Percentiles rank a stretch among this genome's conserved stretches.
Evolutionary conservation across 2,329 filamentous ascomycete genomes (phyloP).

Genomic region (Teratosphaeria nubilosa): DNA sequence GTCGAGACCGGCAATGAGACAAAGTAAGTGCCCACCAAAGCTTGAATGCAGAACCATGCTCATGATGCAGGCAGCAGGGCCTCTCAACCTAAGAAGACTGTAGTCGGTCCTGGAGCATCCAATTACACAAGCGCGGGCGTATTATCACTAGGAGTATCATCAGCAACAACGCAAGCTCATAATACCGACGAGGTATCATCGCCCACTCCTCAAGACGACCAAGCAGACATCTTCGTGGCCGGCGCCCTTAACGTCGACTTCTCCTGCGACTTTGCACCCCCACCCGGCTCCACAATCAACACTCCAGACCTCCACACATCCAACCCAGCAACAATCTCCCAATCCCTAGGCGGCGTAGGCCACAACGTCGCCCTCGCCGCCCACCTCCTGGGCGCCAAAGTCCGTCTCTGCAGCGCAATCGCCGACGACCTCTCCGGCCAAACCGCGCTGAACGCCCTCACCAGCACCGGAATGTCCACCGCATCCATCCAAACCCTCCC

Average conservation of each 20-base stretch:
- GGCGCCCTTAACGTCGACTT: conserved; percentile 85
- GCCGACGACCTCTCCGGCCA: conserved; percentile 70
- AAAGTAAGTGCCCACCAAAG: conserved; percentile 1
- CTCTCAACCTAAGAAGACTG: background rate
- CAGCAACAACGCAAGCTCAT: background rate
- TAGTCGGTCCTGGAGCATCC: conserved; percentile 6
- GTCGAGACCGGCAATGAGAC: conserved; percentile 9
- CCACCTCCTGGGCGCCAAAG: conserved; percentile 55
- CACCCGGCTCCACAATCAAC: conserved; percentile 29
- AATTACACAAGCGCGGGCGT: conserved; percentile 14
- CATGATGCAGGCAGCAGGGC: conserved; percentile 5
- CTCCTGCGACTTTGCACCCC: conserved; percentile 64
- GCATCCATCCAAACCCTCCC: conserved; percentile 46
- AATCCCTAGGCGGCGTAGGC: conserved; percentile 82
- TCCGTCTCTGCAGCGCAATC: conserved; percentile 69
- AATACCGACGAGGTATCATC: background rate
- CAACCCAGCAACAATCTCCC: conserved; percentile 70
- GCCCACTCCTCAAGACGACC: background rate
- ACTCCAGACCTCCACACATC: conserved; percentile 61
- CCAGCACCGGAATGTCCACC: conserved; percentile 53
- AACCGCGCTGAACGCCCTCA: conserved; percentile 58
- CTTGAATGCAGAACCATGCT: background rate
- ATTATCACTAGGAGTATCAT: conserved; percentile 15
- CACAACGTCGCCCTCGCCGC: conserved; percentile 84
- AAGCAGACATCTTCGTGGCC: conserved; percentile 67